Conservation (phyloP, 2,329 filamentous ascomycete species). For the Fusarium nodosum region DNA sequence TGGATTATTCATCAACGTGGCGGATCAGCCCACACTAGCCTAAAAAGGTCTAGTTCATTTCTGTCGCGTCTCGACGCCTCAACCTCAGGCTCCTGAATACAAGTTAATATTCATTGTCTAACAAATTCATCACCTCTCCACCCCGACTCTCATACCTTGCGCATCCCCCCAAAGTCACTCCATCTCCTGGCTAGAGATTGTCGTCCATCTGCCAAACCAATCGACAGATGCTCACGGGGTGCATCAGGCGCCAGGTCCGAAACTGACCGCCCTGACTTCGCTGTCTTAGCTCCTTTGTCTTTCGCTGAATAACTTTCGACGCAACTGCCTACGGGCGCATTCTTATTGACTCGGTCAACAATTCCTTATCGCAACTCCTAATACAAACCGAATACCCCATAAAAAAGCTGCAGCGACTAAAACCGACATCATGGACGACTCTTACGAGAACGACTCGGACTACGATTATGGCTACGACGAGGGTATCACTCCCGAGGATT, state of each 20-base stretch:
- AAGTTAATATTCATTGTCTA: conserved; percentile 43
- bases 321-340: conserved; percentile 20
- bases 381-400: conserved; percentile 2
- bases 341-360: conserved; percentile 19
- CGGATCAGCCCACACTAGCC: background rate
- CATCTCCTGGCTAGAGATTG: conserved; percentile 35
- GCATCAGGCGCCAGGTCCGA: conserved; percentile 52
- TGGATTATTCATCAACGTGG: conserved; percentile 38
- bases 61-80: conserved; percentile 46
- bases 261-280: conserved; percentile 52
- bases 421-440: conserved; percentile 62
- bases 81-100: conserved; percentile 45
- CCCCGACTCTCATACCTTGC: conserved; percentile 38
- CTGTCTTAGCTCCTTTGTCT: conserved; percentile 41
- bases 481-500: conserved; percentile 94
- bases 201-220: conserved; percentile 42
- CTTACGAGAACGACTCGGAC: conserved; percentile 69
- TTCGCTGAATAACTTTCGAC: conserved; percentile 39
- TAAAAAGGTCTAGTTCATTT: conserved; percentile 1
- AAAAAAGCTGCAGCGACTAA: conserved; percentile 5
- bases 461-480: conserved; percentile 79
- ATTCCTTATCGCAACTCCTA: conserved; percentile 15
- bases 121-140: conserved; percentile 49
- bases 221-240: conserved; percentile 53
- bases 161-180: conserved; percentile 33